Base-by-base conservation (phyloP, 1,284 basidiomycete species). In the Phaffia rhodozyma region DNA sequence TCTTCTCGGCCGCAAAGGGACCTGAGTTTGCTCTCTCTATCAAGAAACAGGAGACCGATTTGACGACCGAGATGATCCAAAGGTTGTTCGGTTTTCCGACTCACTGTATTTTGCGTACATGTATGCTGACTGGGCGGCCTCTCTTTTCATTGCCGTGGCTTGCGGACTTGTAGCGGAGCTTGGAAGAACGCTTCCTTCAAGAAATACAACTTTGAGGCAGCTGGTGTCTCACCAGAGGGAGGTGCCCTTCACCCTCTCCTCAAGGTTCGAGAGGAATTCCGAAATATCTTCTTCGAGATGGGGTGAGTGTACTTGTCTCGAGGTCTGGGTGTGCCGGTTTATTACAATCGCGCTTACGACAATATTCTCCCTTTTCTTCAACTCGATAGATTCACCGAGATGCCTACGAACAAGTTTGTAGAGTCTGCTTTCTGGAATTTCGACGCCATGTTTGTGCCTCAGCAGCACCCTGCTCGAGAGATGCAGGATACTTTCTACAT, bases 341-440 rank as follows among this genome's bases (percentile, higher is more conserved):
- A 6, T 54, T 23, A 23, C 16, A 5, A 3, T n/a, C 29, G 20
- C 30, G 50, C 57, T 34, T 21, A 25, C 5, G 25, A 32, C 32
- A 43, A 13, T 30, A 20, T 34, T 11, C 16, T 60, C 23, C 20
- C 38, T 29, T 25, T 30, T 49, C 23, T n/a, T 49, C 43, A 61
- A 23, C 25, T 49, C 9, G 32, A n/a, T 61, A 94, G 92, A 20
- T 99, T 98, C 78, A 86, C 91, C 64, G 96, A 99, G 78, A 99
- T 99, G 96, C 92, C 94, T 6, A 97, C 96, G n/a, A 86, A 87
- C 67, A 86, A 87, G 66, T 99, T 93, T 74, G 92, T 99, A 66
- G 96, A 99, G 77, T 96, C 91, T 30, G 88, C 88, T 47, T 99
- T 98, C 83, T 99, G 96, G 96, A 97, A 94, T 75, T 98, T 99